Conservation (phyloP, 2,329 filamentous ascomycete genomes). For the Ceratocystis cubensis region DNA sequence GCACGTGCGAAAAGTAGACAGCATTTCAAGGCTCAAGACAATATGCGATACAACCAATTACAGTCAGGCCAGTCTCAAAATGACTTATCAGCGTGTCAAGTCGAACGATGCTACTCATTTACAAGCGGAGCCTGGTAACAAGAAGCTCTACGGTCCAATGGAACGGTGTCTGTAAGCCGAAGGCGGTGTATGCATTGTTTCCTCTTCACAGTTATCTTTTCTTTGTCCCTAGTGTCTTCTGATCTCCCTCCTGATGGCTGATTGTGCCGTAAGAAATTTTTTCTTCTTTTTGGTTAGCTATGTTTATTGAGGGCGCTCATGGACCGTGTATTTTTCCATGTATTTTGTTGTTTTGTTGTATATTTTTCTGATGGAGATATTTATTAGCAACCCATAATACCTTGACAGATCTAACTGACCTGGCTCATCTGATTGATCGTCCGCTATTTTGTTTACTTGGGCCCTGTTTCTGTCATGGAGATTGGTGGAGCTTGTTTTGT, state of each 20-base stretch:
- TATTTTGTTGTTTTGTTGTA: too few relatives aligned
- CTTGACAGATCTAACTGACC: neutral
- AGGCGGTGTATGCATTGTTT: neutral
- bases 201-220: neutral
- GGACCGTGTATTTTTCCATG: too few relatives aligned
- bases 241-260: neutral
- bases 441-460: neutral
- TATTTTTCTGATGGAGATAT: too few relatives aligned
- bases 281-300: too few relatives aligned
- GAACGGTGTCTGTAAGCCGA: neutral
- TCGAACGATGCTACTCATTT: neutral
- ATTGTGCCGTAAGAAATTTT: neutral
- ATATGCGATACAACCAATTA: neutral
- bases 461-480: conserved; percentile 1
- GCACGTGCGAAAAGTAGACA: neutral
- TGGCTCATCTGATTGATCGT: neutral
- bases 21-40: neutral
- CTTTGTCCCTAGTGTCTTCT: neutral
- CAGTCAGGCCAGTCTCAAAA: neutral
- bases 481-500: neutral
- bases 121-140: neutral
- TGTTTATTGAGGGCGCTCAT: too few relatives aligned
- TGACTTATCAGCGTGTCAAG: neutral
- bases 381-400: too few relatives aligned
- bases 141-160: neutral